These are phyloP conservation scores for Sicyos edulis DNA, from an alignment of 306 rosid genomes.

Conservation along the genomic window DNA sequence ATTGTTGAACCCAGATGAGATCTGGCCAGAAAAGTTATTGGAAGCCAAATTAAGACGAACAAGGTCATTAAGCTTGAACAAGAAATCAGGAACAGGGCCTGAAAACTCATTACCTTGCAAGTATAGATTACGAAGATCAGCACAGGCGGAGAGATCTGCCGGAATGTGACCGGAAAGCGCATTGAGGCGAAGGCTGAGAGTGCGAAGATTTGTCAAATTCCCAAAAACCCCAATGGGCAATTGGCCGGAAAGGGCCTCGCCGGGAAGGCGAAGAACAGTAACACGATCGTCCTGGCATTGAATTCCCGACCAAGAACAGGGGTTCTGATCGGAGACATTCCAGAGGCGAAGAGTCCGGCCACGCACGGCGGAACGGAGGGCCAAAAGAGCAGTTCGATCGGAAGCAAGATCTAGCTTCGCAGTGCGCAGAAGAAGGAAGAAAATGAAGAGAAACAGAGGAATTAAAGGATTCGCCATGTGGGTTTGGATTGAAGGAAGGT, in stretches of 20 bases:
- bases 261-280: slow-evolving; percentile 39
- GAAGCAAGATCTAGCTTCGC: slow-evolving; percentile 42
- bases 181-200: slow-evolving; percentile 47
- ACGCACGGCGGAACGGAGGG: slow-evolving; percentile 39
- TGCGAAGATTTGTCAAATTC: slow-evolving; percentile 35
- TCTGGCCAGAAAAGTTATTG: slow-evolving; percentile 46
- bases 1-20: slow-evolving; percentile 33
- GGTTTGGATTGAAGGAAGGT: slow-evolving; percentile 19
- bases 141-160: slow-evolving; percentile 42
- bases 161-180: slow-evolving; percentile 39
- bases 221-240: slow-evolving; percentile 36
- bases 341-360: slow-evolving; percentile 44
- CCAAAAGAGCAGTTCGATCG: slow-evolving; percentile 36
- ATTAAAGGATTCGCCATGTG: slow-evolving; percentile 3
- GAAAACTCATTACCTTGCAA: slow-evolving; percentile 40
- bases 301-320: slow-evolving; percentile 44
- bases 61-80: slow-evolving; percentile 27
- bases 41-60: slow-evolving; percentile 43
- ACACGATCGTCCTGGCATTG: slow-evolving; percentile 33
- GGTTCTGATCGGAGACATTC: slow-evolving; percentile 26
- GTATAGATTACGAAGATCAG: slow-evolving; percentile 39
- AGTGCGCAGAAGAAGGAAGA: slow-evolving; percentile 18
- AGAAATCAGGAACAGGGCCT: slow-evolving; percentile 33
- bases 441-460: background rate
- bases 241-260: slow-evolving; percentile 34